phyloP scores from a whole-genome alignment of 2,329 filamentous ascomycete species.

The Fusarium ramigenum region DNA sequence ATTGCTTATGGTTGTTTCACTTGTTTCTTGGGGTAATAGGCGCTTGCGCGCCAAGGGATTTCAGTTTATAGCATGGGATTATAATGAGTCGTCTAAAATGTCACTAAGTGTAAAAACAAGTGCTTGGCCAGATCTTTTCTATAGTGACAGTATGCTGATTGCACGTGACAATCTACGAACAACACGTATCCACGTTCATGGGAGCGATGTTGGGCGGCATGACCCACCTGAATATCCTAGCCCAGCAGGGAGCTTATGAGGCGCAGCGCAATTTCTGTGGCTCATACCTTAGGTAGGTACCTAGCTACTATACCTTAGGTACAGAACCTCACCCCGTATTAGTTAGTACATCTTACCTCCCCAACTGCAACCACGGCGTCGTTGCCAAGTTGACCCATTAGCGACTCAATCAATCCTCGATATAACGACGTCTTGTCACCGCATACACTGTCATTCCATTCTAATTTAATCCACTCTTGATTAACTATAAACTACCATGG shows the following conservation, averaged over 20 bases:
- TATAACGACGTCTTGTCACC: slow-evolving; percentile 4
- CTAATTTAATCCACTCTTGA: slow-evolving; percentile 12
- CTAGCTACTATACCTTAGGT: background rate
- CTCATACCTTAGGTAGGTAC: slow-evolving; percentile 8
- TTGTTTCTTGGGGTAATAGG: slow-evolving; percentile 29
- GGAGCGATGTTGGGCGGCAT: slow-evolving; percentile 9
- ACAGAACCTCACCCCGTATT: slow-evolving; percentile 22
- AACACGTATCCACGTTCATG: slow-evolving; percentile 19
- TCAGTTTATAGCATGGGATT: slow-evolving; percentile 36
- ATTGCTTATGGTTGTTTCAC: slow-evolving; percentile 33
- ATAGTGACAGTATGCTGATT: background rate
- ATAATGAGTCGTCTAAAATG: slow-evolving; percentile 41
- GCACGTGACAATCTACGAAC: slow-evolving; percentile 28
- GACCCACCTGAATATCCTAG: slow-evolving; percentile 24
- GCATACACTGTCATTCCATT: slow-evolving; percentile 11
- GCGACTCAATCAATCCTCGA: slow-evolving; percentile 13
- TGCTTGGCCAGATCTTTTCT: background rate
- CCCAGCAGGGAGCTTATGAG: slow-evolving; percentile 36
- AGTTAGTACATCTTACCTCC: slow-evolving; percentile 31
- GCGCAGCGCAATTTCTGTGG: slow-evolving; percentile 41
- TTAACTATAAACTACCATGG: slow-evolving; percentile 55
- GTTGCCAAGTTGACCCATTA: slow-evolving; percentile 32
- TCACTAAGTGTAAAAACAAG: slow-evolving; percentile 3
- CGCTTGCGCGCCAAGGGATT: slow-evolving; percentile 35
- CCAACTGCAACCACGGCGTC: slow-evolving; percentile 33